Base-by-base conservation (phyloP, 257 asterid genomes). In the Solanum chmielewskii region DNA sequence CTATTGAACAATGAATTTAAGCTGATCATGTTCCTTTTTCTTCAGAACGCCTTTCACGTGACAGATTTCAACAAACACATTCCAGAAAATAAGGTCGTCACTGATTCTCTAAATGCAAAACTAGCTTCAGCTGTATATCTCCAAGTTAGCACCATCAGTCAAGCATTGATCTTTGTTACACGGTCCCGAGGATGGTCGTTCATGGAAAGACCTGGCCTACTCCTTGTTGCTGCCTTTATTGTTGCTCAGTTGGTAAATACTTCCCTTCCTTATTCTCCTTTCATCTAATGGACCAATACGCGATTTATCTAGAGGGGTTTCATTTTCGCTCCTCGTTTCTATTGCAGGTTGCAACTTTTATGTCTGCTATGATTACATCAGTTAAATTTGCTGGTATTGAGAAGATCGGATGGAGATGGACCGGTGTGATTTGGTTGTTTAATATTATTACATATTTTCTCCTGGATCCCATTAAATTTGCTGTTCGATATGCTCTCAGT, bases 61-160 rank as follows among this genome's bases (percentile, higher is more conserved):
- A 88, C 86, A 85, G 95, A 92, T 88, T 91, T 94, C 84, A 93
- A 92, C 35, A 82, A 83, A 88, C 90, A 87, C 71, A 74, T 87
- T 88, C 92, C 29, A 87, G 74, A 49, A 66, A 90, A 60, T 44
- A 83, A 86, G 11, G 37, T 33, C 18, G 82, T 74, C n/a, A 52
- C 88, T 0, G 89, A 90, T 81, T 90, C 80, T 37, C 83, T 92
- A 44, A 89, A 90, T 86, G 93, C 88, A 25, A 89, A 87, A 74
- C 74, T 94, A 49, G 85, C 96, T 23, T 93, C 96, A 74, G 96
- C 96, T 16, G 90, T 94, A 25, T 93, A 94, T 87, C 96, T 94
- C 71, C 98, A 93, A 94, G 96, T 93, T 25, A 94, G 97, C 92
- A 92, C 93, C 42, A 94, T 92, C 84, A 91, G 94, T 88, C 94